phyloP scores from a whole-genome alignment of 768 basidiomycete genomes.

The Trametes villosa region DNA sequence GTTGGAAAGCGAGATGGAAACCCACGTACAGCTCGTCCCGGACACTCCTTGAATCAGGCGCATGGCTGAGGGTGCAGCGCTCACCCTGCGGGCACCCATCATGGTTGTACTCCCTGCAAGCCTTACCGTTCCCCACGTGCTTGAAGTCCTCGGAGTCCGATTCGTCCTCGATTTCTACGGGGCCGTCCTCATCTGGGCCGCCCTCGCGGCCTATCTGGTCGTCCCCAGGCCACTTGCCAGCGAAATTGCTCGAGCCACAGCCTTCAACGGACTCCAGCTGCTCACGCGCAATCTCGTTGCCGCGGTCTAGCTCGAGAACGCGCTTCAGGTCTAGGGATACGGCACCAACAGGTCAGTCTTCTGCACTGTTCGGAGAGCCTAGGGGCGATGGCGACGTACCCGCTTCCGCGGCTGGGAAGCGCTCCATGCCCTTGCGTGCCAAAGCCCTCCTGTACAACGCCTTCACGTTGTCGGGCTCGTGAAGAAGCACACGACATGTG shows the following conservation, averaged over 20 bases:
- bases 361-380: too few species aligned
- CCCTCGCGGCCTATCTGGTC: constrained; percentile 2
- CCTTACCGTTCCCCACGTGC: constrained; percentile 53
- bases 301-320: too few species aligned
- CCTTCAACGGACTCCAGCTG: too few species aligned
- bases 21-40: constrained; percentile 27
- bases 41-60: constrained; percentile 56
- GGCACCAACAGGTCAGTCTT: too few species aligned
- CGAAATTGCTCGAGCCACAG: too few species aligned
- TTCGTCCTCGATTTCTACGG: constrained; percentile 43
- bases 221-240: too few species aligned
- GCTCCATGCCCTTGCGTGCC: constrained; percentile 32
- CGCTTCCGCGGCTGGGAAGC: constrained; percentile 8
- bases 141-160: constrained; percentile 59
- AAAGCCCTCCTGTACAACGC: constrained; percentile 41
- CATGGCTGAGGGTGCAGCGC: constrained; percentile 37
- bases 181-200: constrained; percentile 34
- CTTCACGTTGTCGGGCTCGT: constrained; percentile 37
- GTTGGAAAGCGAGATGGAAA: too few species aligned
- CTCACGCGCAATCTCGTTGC: too few species aligned
- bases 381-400: too few species aligned
- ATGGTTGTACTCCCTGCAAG: constrained; percentile 63
- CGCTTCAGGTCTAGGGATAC: too few species aligned
- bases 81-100: constrained; percentile 49
- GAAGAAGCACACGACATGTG: constrained; percentile 32